Evolutionary conservation across 2,329 filamentous ascomycete genomes (phyloP), one percentile per base, ranked within the genome.

Genomic region (Penicillium sp.): DNA sequence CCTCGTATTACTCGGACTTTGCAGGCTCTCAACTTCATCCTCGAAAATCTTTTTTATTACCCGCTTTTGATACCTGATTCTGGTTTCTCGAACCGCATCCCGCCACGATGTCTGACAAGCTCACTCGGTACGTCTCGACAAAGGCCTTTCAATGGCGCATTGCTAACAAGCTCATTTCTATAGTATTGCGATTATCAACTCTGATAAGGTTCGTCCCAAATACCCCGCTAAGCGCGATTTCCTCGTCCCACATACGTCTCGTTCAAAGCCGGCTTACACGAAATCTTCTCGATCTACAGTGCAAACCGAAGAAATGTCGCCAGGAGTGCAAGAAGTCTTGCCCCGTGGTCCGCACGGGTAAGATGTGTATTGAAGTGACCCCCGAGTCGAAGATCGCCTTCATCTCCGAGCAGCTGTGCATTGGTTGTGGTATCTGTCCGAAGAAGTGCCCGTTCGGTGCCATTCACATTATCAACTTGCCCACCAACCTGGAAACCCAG

Each of bases 241-340:
- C 73, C 74, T 69, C 71, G 59, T 39, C 28, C 40, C 46, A 44
- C 18, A 8, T 45, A 46, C 42, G 27, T n/a, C 33, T 49, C 44
- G 38, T 51, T 63, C 48, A 46, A 40, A 60, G 62, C 62, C 63
- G 65, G 68, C 69, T 78, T 68, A 77, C 74, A 70, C 65, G 65
- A 64, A 51, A 51, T 63, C 61, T 63, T 57, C 54, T 57, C 35
- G 44, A 49, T 57, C 52, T 60, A 75, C 69, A 92, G 88, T 92
- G 89, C 82, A 94, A 94, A 74, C 89, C 89, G 53, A 92, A 92
- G 88, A 97, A 97, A 90, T 97, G 94, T 76, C 87, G 92, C 63
- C 92, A 96, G 79, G 94, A 99, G 77, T 99, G 94, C 83, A 97
- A 97, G 76, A 97, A 97, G 75, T 92, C 92, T 27, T 99, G 94